Base-by-base conservation (phyloP, 1,284 basidiomycete genomes). In the Mrakiaceae sp. region DNA sequence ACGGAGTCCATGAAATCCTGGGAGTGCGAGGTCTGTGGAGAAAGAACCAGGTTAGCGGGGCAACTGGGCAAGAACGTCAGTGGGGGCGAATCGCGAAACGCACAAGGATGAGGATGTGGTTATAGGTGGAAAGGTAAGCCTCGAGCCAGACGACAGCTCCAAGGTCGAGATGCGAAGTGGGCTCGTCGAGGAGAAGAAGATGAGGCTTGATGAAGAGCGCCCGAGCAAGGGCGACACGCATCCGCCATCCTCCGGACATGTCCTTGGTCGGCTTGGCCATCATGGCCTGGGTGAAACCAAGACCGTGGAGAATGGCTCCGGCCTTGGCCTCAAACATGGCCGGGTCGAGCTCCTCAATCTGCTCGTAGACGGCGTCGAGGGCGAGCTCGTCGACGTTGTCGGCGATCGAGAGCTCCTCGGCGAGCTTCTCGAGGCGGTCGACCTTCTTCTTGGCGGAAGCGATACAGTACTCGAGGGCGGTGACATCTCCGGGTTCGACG, bases 111-210 rank as follows among this genome's bases (percentile, higher is more conserved):
- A 98, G 84, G 74, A 98, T 98, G 77, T 98, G 93, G 80, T 96
- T 97, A 80, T 98, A 98, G 58, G 91, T 97, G 57, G 90, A 90
- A 55, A 98, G 82, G 78, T 98, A 98, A 11, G 94, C 95, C 77
- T 98, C 95, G 64, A 98, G 81, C 95, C 95, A 98, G 66, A 98
- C 95, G 70, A 98, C 95, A 63, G 95, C 95, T 69, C 94, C 94
- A 64, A 97, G 81, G 81, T 98, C 94, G 77, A 97, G 82, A 71
- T 77, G 76, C 52, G 73, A 74, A 51, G 77, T 79, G 50, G 79
- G 78, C 76, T 93, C 89, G 74, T 97, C 94, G 69, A 97, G 84
- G 47, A 98, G 80, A 43, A 98, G 81, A 40, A 98, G 78, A 80
- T 98, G 95, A 5, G 95, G 94, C 79, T 96, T 97, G 77, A 98